Conservation (phyloP, 2,329 filamentous ascomycete genomes). For the Rhexocercosporidium sp. region DNA sequence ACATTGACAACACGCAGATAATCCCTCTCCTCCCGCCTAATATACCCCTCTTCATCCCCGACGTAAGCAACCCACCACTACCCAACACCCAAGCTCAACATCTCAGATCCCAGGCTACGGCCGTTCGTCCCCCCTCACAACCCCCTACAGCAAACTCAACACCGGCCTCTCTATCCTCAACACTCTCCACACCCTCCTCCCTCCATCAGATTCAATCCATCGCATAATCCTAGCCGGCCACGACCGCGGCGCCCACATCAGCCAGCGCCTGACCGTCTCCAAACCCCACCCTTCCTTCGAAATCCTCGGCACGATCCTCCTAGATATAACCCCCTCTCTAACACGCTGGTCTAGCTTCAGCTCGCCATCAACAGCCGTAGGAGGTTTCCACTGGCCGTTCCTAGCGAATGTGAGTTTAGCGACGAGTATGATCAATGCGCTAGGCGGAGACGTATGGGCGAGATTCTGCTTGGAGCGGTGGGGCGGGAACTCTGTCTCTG, state of each 20-base stretch:
- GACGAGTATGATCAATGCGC: constrained; percentile 48
- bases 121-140: constrained; percentile 44
- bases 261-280: constrained; percentile 54
- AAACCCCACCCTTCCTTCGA: constrained; percentile 41
- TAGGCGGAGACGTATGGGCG: constrained; percentile 49
- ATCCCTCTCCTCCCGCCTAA: constrained; percentile 46
- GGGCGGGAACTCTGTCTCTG: constrained; percentile 33
- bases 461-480: constrained; percentile 42
- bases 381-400: constrained; percentile 55
- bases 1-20: constrained; percentile 37
- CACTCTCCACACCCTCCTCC: constrained; percentile 44
- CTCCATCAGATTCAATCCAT: constrained; percentile 21
- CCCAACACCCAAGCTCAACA: background rate
- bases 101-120: constrained; percentile 53
- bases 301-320: constrained; percentile 47
- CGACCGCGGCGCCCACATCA: constrained; percentile 55
- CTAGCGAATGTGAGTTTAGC: constrained; percentile 52
- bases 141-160: constrained; percentile 46
- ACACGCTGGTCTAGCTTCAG: constrained; percentile 51
- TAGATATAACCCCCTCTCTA: constrained; percentile 56
- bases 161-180: constrained; percentile 50
- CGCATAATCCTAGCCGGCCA: constrained; percentile 53
- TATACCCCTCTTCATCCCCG: constrained; percentile 52
- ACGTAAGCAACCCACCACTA: constrained; percentile 29
- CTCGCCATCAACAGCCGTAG: constrained; percentile 43